These are phyloP conservation scores for Bryoerythrophyllum caledonicum DNA, from an alignment of 225 moss, liverwort and hornwort species.

Conservation along the genomic window DNA sequence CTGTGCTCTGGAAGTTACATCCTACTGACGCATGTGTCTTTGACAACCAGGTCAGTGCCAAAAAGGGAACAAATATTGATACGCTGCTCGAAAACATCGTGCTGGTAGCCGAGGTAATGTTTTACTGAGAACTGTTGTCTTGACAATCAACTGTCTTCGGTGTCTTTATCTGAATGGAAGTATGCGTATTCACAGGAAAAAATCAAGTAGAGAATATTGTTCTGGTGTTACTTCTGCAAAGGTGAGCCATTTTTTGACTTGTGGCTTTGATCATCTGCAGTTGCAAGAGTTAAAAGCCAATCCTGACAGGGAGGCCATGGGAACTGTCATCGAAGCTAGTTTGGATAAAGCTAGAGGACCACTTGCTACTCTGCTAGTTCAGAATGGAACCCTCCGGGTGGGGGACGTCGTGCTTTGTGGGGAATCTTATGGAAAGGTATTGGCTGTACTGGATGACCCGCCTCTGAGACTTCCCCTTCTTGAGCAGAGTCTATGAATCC, in stretches of 20 bases:
- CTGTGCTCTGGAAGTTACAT: neutral
- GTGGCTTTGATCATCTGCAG: slow-evolving; percentile 41
- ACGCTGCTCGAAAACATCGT: slow-evolving; percentile 75
- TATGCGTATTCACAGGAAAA: neutral
- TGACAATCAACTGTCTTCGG: neutral
- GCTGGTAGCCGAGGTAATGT: slow-evolving; percentile 85
- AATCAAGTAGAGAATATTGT: neutral
- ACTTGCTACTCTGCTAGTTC: slow-evolving; percentile 79
- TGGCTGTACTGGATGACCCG: neutral
- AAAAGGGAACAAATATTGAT: slow-evolving; percentile 74
- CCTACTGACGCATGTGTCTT: slow-evolving; percentile 17
- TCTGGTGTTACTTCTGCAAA: neutral
- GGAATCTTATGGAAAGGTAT: slow-evolving; percentile 90
- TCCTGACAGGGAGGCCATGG: slow-evolving; percentile 81
- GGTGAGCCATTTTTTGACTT: slow-evolving; percentile 7
- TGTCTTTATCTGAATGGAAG: neutral
- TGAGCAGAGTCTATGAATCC: neutral
- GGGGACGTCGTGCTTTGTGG: slow-evolving; percentile 94
- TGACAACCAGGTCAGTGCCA: slow-evolving; percentile 76
- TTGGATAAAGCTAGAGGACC: slow-evolving; percentile 86
- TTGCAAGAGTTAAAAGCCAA: slow-evolving; percentile 93
- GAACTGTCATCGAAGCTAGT: slow-evolving; percentile 88
- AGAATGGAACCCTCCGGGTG: slow-evolving; percentile 85
- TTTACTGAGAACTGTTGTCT: neutral
- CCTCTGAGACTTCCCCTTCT: neutral